Evolutionary conservation across 345 rosid genomes (phyloP).

Genomic region (Cardamine chenopodiifolia): DNA sequence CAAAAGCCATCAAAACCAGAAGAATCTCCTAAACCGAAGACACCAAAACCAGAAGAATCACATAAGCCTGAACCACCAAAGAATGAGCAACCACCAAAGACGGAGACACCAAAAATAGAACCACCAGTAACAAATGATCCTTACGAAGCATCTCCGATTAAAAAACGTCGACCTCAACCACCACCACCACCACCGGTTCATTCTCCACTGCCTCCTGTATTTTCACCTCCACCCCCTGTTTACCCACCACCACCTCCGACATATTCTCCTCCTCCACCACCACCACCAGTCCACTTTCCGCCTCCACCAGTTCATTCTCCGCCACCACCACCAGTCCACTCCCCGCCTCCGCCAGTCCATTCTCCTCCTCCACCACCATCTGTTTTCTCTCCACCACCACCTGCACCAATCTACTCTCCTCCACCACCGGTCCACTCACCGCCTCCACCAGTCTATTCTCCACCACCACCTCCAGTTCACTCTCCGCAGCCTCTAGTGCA

Average conservation of each 20-base stretch:
- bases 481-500: conserved; percentile 32
- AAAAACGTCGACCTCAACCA: conserved; percentile 40
- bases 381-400: conserved; percentile 6
- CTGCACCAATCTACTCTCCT: conserved; percentile 5
- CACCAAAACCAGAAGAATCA: conserved; percentile 21
- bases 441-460: conserved; percentile 27
- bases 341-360: conserved; percentile 21
- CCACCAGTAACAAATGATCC: conserved; percentile 39
- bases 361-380: conserved; percentile 18
- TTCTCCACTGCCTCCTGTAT: conserved; percentile 17
- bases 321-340: conserved; percentile 5
- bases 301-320: conserved; percentile 25
- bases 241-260: conserved; percentile 22
- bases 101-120: conserved; percentile 27
- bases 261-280: conserved; percentile 23
- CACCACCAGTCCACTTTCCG: conserved; percentile 10
- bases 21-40: neutral
- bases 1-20: conserved; percentile 14
- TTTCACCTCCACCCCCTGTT: conserved; percentile 28
- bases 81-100: conserved; percentile 34
- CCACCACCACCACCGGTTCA: conserved; percentile 31
- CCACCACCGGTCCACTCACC: conserved; percentile 28
- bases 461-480: conserved; percentile 31
- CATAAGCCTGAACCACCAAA: conserved; percentile 22
- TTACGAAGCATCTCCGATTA: conserved; percentile 30